phyloP scores from a whole-genome alignment of 2,329 filamentous ascomycete species.

The Podosphaera fusca region DNA sequence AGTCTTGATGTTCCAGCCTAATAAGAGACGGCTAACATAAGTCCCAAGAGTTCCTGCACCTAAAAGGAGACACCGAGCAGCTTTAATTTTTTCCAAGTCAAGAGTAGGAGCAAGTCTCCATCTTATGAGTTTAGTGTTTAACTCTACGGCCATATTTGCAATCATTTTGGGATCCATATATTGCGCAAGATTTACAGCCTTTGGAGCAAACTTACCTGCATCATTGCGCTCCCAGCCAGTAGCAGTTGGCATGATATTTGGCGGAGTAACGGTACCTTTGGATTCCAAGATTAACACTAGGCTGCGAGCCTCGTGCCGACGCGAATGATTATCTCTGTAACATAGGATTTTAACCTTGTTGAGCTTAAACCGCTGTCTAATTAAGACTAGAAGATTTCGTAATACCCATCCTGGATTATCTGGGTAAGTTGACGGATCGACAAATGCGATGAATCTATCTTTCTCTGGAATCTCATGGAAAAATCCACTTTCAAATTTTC shows the following conservation, averaged over 20 bases:
- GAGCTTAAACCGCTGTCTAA: conserved; percentile 61
- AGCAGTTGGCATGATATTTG: conserved; percentile 51
- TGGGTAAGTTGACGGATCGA: conserved; percentile 76
- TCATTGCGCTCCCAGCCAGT: conserved; percentile 87
- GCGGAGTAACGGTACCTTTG: conserved; percentile 10
- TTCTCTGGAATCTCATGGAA: conserved; percentile 49
- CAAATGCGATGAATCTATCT: conserved; percentile 68
- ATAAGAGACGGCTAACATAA: conserved; percentile 74
- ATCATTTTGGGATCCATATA: conserved; percentile 80
- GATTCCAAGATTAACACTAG: conserved; percentile 36
- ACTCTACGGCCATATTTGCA: conserved; percentile 81
- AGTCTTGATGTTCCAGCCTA: conserved; percentile 89
- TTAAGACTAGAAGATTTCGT: conserved; percentile 65
- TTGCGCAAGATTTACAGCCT: conserved; percentile 62
- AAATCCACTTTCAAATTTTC: conserved; percentile 66
- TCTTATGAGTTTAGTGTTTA: conserved; percentile 96
- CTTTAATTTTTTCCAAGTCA: conserved; percentile 70
- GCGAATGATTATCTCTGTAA: conserved; percentile 63
- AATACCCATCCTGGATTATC: conserved; percentile 82
- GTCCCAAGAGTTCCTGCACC: conserved; percentile 84
- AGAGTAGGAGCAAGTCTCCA: conserved; percentile 85
- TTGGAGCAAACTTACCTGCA: conserved; percentile 52
- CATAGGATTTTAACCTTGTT: conserved; percentile 64
- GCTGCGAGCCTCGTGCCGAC: conserved; percentile 59
- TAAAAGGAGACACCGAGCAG: conserved; percentile 70